phyloP scores from a whole-genome alignment of 2,329 filamentous ascomycete species.

The Scopulariopsis brevicaulis region DNA sequence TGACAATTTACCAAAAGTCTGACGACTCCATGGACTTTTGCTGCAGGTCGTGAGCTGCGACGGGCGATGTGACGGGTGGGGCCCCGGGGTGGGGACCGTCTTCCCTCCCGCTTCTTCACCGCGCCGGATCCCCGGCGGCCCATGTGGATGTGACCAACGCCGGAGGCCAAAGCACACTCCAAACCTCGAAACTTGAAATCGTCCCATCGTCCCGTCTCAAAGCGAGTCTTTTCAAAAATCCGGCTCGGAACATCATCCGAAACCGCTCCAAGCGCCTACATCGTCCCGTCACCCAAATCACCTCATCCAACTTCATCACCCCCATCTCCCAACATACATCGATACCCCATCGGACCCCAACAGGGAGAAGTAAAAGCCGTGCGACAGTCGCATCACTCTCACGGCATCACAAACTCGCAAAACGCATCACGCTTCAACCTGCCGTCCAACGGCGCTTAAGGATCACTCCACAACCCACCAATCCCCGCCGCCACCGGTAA shows the following conservation, averaged over 20 bases:
- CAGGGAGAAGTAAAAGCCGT: not conserved
- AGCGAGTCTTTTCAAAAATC: too few relatives aligned
- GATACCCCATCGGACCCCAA: too few relatives aligned
- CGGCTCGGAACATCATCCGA: too few relatives aligned
- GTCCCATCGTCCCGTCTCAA: too few relatives aligned
- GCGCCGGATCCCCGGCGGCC: too few relatives aligned
- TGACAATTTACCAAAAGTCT: too few relatives aligned
- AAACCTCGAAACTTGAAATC: too few relatives aligned
- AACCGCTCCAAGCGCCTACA: not conserved
- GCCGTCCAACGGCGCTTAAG: not conserved
- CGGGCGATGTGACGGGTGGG: too few relatives aligned
- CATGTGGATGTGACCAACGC: not conserved
- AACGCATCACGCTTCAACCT: not conserved
- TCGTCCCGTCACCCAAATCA: not conserved
- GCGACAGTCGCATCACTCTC: not conserved
- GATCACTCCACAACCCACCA: not conserved
- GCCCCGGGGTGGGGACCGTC: too few relatives aligned
- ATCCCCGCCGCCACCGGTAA: not conserved
- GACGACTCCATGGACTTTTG: too few relatives aligned
- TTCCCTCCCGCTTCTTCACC: not conserved
- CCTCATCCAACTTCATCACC: not conserved
- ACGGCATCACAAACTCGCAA: not conserved
- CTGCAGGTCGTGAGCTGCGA: too few relatives aligned
- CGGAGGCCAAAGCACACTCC: too few relatives aligned
- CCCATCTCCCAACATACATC: not conserved